Evolutionary conservation across 306 rosid species (phyloP), one percentile per base, ranked within the genome.

Genomic region (Prunus mume): DNA sequence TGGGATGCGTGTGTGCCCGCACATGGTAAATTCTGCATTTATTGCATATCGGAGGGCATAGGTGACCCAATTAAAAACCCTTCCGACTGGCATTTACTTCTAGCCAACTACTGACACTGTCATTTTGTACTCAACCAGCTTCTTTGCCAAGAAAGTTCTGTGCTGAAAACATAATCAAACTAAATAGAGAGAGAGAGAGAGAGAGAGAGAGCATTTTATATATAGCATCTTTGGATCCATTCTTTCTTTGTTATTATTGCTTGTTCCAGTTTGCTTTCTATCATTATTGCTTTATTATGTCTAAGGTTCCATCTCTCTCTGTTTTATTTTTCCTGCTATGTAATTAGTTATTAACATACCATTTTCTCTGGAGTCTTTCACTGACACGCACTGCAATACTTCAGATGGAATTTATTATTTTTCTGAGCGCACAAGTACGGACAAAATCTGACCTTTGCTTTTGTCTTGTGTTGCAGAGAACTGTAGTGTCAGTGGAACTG

Each of bases 401-500:
- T 60, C 68, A 66, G 78, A 52, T 17, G 28, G 51, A 68, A 61
- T 74, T 73, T 61, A 67, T 74, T 38, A 65, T 43, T 28, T 38
- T 51, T 71, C 47, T 32, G 61, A n/a, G 63, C 63, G 46, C 62
- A 22, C n/a, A 13, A 34, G 75, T 80, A 57, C 30, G 47, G 3
- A 34, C 27, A 72, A 66, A 70, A 60, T 78, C 83, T 77, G 81
- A 81, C 61, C 19, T 3, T 27, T 24, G 19, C 56, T 51, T 62
- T 69, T 60, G 15, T 27, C n/a, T 79, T 41, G 67, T 83, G 75
- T 58, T 80, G 89, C 93, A 89, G 96, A 88, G 80, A 73, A 84
- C 90, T 69, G 84, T 85, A 45, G 86, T 83, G 69, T 81, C 83
- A 81, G 86, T 81, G 67, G 86, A 86, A 51, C 86, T 90, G 63